A percentile compares a stretch with the other conserved stretches of the same genome.
These are phyloP conservation scores for Geotrichum siamense DNA, from an alignment of 1,139 yeast species.

Conservation along the genomic window DNA sequence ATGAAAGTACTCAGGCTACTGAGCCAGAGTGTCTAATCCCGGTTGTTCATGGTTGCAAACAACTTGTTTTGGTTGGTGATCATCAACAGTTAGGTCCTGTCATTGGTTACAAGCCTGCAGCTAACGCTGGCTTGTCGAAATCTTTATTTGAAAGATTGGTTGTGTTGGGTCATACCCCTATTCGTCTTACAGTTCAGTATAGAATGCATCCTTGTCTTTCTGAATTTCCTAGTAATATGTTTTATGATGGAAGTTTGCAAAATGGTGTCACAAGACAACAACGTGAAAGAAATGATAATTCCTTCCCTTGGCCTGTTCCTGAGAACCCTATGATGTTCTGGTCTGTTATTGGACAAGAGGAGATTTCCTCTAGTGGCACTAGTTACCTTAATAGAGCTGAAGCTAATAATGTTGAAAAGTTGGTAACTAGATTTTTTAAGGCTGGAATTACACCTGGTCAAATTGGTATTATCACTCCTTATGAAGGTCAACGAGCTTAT, in stretches of 20 bases:
- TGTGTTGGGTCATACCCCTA: conserved; percentile 77
- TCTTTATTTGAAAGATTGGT: conserved; percentile 82
- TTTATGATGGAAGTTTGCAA: conserved; percentile 86
- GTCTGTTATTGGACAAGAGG: conserved; percentile 87
- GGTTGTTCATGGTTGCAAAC: conserved; percentile 80
- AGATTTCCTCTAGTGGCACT: conserved; percentile 73
- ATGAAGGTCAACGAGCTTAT: conserved; percentile 89
- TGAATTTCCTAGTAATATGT: conserved; percentile 86
- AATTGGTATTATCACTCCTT: conserved; percentile 90
- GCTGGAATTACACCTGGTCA: conserved; percentile 78
- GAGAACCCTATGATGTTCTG: conserved; percentile 91
- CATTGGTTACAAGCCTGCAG: conserved; percentile 69
- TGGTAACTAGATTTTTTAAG: conserved; percentile 62
- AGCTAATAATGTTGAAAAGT: conserved; percentile 82
- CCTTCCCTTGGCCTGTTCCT: conserved; percentile 85
- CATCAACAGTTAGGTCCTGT: conserved; percentile 95
- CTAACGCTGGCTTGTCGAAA: conserved; percentile 77
- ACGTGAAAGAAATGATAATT: conserved; percentile 47
- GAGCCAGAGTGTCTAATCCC: conserved; percentile 92
- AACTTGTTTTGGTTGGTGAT: conserved; percentile 86
- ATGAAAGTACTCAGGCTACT: conserved; percentile 89
- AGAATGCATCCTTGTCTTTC: conserved; percentile 90
- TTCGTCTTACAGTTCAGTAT: conserved; percentile 83
- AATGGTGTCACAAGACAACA: conserved; percentile 81
- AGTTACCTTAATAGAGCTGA: conserved; percentile 85